Evolutionary conservation across 768 basidiomycete genomes (phyloP).

Genomic region (Dentipellis fragilis): DNA sequence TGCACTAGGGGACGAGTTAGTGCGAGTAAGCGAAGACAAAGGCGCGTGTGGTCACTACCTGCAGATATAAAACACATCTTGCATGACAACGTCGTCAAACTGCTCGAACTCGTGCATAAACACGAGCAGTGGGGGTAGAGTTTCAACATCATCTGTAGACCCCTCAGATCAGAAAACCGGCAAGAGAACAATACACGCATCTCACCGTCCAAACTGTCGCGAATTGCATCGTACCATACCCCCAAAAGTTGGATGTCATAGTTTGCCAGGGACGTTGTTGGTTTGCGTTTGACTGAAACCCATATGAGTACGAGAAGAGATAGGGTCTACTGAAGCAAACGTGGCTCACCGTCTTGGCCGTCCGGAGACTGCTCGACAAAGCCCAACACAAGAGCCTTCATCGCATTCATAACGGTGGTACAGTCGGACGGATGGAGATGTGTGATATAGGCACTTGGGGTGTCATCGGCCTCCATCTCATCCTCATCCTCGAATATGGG

Average conservation of each 20-base stretch:
- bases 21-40: background rate
- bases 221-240: constrained; percentile 45
- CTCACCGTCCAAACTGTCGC: constrained; percentile 14
- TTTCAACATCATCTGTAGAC: constrained; percentile 11
- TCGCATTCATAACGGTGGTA: constrained; percentile 9
- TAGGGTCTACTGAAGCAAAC: background rate
- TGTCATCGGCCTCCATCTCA: background rate
- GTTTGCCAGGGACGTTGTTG: constrained; percentile 41
- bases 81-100: constrained; percentile 49
- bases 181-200: background rate
- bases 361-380: constrained; percentile 10
- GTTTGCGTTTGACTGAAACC: constrained; percentile 34
- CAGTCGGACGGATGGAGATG: constrained; percentile 13
- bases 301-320: background rate
- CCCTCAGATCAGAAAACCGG: constrained; percentile 4
- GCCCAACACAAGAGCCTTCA: constrained; percentile 13
- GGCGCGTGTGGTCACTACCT: constrained; percentile 32
- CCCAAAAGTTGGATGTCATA: constrained; percentile 53
- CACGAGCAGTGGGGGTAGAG: constrained; percentile 36
- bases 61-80: constrained; percentile 64
- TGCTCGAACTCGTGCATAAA: constrained; percentile 70
- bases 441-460: constrained; percentile 4
- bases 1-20: constrained; percentile 27
- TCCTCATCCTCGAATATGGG: background rate
- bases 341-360: constrained; percentile 10